Evolutionary conservation across 78 protist species (phyloP).

Genomic region (Dictyostelium capitatum): DNA sequence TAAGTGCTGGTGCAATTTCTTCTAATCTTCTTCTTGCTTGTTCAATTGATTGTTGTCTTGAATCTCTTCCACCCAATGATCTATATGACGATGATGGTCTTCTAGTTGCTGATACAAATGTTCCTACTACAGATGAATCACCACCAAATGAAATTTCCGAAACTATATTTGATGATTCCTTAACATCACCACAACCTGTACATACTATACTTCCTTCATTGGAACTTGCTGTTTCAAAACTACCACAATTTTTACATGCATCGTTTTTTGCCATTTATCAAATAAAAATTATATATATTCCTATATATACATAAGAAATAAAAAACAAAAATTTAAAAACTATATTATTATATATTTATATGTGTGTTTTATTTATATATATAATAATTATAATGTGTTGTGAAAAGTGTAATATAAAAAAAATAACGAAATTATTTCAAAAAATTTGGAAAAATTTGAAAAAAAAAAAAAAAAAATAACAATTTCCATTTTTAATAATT

Average conservation of each 20-base stretch:
- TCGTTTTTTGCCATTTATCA: neutral
- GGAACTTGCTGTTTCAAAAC: neutral
- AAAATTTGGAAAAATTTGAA: neutral
- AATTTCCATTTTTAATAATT: too few relatives aligned
- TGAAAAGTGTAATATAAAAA: too few relatives aligned
- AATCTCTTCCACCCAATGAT: constrained; percentile 50
- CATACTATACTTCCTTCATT: constrained; percentile 40
- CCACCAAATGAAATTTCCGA: constrained; percentile 55
- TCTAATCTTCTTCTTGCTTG: constrained; percentile 53
- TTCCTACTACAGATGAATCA: constrained; percentile 44
- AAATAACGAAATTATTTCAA: too few relatives aligned
- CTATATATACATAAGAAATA: too few relatives aligned
- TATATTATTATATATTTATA: too few relatives aligned
- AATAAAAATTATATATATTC: neutral
- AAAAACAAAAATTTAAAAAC: too few relatives aligned
- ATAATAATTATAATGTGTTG: too few relatives aligned
- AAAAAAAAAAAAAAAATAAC: too few relatives aligned
- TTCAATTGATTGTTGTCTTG: constrained; percentile 39
- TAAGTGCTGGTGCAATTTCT: constrained; percentile 12
- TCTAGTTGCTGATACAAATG: constrained; percentile 28
- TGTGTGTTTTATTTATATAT: too few relatives aligned
- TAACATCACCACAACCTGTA: constrained; percentile 30
- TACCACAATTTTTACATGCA: constrained; percentile 18
- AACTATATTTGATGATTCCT: constrained; percentile 65
- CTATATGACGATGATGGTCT: constrained; percentile 9